These are phyloP conservation scores for Helianthus annuus DNA, from an alignment of 129 eudicot species.

Conservation along the genomic window HanXRQr2.0-SUNRISE NC_035446.2:12487203-12487702, in stretches of 20 bases:
- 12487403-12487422: no score
- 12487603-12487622: conserved; percentile 27
- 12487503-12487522: conserved; percentile 18
- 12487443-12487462: neutral
- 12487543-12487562: neutral
- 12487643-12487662: neutral
- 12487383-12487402: no score
- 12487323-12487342: no score
- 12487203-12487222: no score
- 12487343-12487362: no score
- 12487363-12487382: no score
- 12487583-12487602: conserved; percentile 12
- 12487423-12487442: no score
- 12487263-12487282: no score
- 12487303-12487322: no score
- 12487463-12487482: neutral
- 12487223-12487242: no score
- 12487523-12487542: neutral
- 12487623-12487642: neutral
- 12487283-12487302: no score
- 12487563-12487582: neutral
- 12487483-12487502: neutral
- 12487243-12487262: no score
- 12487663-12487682: conserved; percentile 4
- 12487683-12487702: neutral